Evolutionary conservation across 73 alveolate genomes (phyloP).

Genomic region (Symbiodinium natans): DNA sequence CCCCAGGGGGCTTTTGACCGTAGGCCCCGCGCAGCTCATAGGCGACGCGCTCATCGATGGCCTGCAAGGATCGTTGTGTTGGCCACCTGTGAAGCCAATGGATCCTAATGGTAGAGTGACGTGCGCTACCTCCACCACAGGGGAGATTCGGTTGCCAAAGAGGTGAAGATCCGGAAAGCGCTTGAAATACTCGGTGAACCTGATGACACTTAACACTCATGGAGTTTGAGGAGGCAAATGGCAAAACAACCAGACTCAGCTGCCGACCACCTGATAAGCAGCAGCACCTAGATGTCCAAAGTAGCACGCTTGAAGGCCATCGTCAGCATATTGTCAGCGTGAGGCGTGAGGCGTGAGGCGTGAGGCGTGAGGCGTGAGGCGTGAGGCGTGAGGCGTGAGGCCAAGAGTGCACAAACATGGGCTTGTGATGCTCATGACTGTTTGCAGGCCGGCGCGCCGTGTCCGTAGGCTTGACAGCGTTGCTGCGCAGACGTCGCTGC

Average conservation of each 20-base stretch:
- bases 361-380: too few relatives aligned
- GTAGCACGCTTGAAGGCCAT: too few relatives aligned
- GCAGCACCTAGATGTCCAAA: background rate
- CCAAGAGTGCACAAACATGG: too few relatives aligned
- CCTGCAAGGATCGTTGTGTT: background rate
- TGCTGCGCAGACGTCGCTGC: conserved; percentile 90
- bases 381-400: too few relatives aligned
- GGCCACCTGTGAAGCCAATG: too few relatives aligned
- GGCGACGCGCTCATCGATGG: conserved; percentile 58
- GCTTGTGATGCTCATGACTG: background rate
- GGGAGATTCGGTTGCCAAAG: conserved; percentile 64
- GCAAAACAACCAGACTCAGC: background rate
- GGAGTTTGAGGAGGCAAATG: too few relatives aligned
- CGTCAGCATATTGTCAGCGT: too few relatives aligned
- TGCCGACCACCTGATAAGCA: background rate
- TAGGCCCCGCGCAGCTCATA: conserved; percentile 26
- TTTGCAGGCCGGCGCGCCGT: conserved; percentile 9
- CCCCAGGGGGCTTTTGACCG: background rate
- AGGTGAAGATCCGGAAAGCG: conserved; percentile 67
- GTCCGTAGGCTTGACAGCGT: conserved; percentile 61
- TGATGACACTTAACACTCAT: too few relatives aligned
- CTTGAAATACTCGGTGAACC: conserved; percentile 83
- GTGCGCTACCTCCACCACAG: conserved; percentile 40
- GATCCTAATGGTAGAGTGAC: too few relatives aligned
- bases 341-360: too few relatives aligned